Base-by-base conservation (phyloP, 257 asterid genomes). In the Penstemon barbatus region DNA sequence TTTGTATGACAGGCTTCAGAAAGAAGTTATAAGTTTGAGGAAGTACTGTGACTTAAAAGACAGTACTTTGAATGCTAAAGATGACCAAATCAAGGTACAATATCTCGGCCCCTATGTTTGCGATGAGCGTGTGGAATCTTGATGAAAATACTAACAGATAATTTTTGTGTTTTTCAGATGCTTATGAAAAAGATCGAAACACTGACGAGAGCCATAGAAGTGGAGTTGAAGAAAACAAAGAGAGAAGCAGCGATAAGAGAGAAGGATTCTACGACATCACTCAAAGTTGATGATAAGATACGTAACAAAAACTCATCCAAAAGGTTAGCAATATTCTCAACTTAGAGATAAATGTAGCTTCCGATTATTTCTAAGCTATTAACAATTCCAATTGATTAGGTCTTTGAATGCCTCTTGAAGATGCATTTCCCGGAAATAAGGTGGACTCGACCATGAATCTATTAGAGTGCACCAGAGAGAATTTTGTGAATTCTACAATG, bases 11-110 rank as follows among this genome's bases (percentile, higher is more conserved):
- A 25, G 33, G 33, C 33, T 25, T 25, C 33, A 25, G 33, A 25
- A 25, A 25, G 33, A 25, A 25, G 33, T 92, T 71, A 73, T 86
- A 63, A 72, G 52, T 50, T 77, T 88, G 82, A 90, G 95, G 78
- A 92, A 88, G 78, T 55, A 76, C 50, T 85, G 86, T 64, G 86
- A 84, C 45, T 55, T 75, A 63, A 90, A 86, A 81, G 91, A 84
- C 0, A 44, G 54, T 25, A 75, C 62, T 62, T 78, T 92, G 81
- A 79, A 71, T 49, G 71, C 92, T 38, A 88, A 87, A 84, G 92
- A 88, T 11, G 97, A 88, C 70, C 92, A 88, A 65, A 85, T 90
- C 64, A 85, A 85, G 91, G 98, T 88, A 69, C 52, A 9, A 37
- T 42, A 49, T 33, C 57, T 54, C 62, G 2, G 43, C 37, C 36